phyloP scores from a whole-genome alignment of 352 stramenopile genomes.

The Phytophthora citrophthora region DNA sequence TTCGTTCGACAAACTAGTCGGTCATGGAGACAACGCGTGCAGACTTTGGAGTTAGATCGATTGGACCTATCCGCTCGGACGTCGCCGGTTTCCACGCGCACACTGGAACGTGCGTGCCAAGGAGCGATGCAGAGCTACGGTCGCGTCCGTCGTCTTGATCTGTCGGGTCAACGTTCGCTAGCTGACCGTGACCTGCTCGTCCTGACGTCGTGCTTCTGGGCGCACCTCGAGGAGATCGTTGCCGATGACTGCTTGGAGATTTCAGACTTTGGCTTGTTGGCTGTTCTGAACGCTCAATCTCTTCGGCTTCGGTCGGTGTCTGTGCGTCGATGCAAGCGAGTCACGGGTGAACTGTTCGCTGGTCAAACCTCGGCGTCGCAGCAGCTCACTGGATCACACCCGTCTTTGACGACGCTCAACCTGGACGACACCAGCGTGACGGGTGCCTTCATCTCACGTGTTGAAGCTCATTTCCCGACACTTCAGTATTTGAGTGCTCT shows the following conservation, averaged over 20 bases:
- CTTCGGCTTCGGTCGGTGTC: constrained; percentile 67
- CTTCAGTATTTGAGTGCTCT: constrained; percentile 61
- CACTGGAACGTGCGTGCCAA: constrained; percentile 63
- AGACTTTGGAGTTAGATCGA: constrained; percentile 67
- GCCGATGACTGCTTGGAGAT: constrained; percentile 80
- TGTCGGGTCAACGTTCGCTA: constrained; percentile 76
- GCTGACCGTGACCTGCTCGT: constrained; percentile 79
- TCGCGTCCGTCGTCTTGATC: constrained; percentile 60
- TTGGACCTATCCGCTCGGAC: constrained; percentile 62
- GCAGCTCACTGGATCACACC: constrained; percentile 59
- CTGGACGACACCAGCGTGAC: constrained; percentile 74
- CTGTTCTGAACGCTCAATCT: constrained; percentile 85
- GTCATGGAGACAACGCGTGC: constrained; percentile 69
- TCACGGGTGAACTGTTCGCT: constrained; percentile 61
- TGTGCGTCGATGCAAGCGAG: constrained; percentile 79
- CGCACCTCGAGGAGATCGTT: constrained; percentile 66
- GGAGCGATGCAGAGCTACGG: constrained; percentile 75
- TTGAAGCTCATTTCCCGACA: constrained; percentile 71
- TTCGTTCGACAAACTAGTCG: constrained; percentile 56
- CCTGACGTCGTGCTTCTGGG: constrained; percentile 83
- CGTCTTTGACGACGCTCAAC: constrained; percentile 58
- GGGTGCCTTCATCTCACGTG: constrained; percentile 44
- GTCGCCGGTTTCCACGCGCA: constrained; percentile 59
- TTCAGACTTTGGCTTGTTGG: constrained; percentile 80
- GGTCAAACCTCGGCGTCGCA: constrained; percentile 15